These are phyloP conservation scores for Kwoniella newhampshirensis DNA, from an alignment of 768 basidiomycete species.

Conservation along the genomic window DNA sequence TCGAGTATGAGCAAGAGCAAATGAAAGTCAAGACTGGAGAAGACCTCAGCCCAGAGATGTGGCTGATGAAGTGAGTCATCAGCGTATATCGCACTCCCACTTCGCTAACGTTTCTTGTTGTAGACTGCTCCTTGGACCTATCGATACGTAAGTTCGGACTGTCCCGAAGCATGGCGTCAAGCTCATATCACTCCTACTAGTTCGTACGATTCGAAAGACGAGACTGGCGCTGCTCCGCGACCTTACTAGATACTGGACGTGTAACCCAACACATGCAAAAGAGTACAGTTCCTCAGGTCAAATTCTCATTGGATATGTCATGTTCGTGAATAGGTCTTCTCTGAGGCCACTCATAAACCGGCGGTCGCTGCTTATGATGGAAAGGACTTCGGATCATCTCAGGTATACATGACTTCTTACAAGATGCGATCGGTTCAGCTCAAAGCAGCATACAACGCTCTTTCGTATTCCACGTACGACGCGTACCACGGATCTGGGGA, in stretches of 20 bases:
- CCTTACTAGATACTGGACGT: slow-evolving; percentile 6
- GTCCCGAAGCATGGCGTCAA: neutral
- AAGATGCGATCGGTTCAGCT: slow-evolving; percentile 3
- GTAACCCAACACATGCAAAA: too few relatives aligned
- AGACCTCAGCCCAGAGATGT: slow-evolving; percentile 50
- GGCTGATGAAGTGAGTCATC: slow-evolving; percentile 51
- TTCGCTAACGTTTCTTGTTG: neutral
- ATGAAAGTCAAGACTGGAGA: slow-evolving; percentile 42
- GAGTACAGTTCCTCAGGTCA: too few relatives aligned
- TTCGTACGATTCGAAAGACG: slow-evolving; percentile 43
- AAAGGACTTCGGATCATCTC: too few relatives aligned
- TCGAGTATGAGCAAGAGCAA: slow-evolving; percentile 45
- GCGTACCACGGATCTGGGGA: slow-evolving; percentile 24
- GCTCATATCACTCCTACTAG: slow-evolving; percentile 1
- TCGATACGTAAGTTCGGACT: slow-evolving; percentile 30
- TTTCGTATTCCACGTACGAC: slow-evolving; percentile 21
- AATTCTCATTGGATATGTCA: too few relatives aligned
- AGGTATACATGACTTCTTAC: neutral
- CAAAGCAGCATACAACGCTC: slow-evolving; percentile 19
- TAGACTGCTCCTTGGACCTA: slow-evolving; percentile 43
- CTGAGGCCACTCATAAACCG: too few relatives aligned
- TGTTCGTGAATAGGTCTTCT: too few relatives aligned
- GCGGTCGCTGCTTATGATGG: neutral
- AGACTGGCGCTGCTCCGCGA: slow-evolving; percentile 14
- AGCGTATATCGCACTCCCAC: neutral